Evolutionary conservation across 768 basidiomycete species (phyloP), one percentile per base, ranked within the genome.

Genomic region (Tylopilus vinaceipallidus): DNA sequence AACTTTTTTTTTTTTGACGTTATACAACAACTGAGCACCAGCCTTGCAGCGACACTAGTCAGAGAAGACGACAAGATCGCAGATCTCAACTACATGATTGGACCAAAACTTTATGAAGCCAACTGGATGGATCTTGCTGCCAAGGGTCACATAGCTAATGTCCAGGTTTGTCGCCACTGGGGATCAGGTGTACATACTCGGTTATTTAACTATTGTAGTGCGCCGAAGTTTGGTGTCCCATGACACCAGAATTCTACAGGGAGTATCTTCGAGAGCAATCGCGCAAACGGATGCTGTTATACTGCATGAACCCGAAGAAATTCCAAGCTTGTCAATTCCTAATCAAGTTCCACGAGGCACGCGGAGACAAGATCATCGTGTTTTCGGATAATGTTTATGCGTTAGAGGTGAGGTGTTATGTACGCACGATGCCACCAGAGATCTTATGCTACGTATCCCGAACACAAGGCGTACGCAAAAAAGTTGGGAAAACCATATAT

Each of bases 91-190:
- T 99, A 98, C 64, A 91, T 98, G 86, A 98, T 99, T 67, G 97
- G 97, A 7, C 97, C 97, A 10, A 99, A 99, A 71, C 79, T 99
- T 26, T 99, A 99, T 65, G 97, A 99, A 71, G 97, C 97, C 5
- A 99, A 99, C 66, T 99, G 97, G 97, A 98, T 99, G 95, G 97
- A 99, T 69, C 83, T 99, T 58, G 97, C 97, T 45, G 93, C 92
- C 53, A 98, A 98, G 71, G 97, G 97, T 2, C 97, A 99, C 69
- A 99, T 99, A 63, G 97, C 97, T 7, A 98, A 97, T 63, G 97
- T 99, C n/a, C 95, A 98, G 84, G 94, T 94, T 66, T 59, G 78
- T 65, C 24, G 32, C 39, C n/a, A n/a, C 49, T 32, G 45, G 30
- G 23, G 22, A 16, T 11, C 24, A 5, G 22, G 1, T 8, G n/a